A percentile compares a stretch with the other conserved stretches of the same genome.
Conservation (phyloP, 2,329 filamentous ascomycete genomes). For the Tolypocladium amazonense region DNA sequence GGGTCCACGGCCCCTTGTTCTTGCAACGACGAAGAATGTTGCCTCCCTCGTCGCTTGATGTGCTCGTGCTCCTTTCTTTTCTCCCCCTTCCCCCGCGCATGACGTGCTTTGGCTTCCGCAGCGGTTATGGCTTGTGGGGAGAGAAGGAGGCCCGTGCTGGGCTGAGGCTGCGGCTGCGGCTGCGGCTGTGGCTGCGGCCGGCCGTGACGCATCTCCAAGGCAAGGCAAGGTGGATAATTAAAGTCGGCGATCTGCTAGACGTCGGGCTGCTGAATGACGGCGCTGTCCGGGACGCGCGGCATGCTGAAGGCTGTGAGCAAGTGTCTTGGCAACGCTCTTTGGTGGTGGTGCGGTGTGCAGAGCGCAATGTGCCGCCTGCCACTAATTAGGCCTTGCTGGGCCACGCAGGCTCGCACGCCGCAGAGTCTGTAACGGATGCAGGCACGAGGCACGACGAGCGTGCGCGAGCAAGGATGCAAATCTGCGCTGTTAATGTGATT, state of each 20-base stretch:
- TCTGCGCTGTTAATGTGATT: background rate
- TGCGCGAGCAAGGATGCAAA: background rate
- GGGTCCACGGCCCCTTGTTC: background rate
- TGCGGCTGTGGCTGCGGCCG: background rate
- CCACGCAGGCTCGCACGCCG: no score
- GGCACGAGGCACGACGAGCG: background rate
- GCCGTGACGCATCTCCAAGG: background rate
- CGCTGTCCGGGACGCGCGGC: background rate
- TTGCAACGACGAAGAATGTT: background rate
- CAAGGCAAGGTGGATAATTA: background rate
- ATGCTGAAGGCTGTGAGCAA: background rate
- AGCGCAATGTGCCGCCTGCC: background rate
- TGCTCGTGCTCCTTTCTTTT: background rate
- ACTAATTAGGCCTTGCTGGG: no score
- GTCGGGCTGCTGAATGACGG: background rate
- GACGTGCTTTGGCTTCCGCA: background rate
- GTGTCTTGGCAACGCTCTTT: background rate
- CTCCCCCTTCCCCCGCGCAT: background rate
- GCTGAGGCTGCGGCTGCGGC: background rate
- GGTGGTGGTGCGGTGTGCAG: background rate
- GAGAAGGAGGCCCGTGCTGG: background rate
- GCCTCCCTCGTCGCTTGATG: background rate
- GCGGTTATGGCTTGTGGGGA: background rate
- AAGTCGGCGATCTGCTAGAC: background rate
- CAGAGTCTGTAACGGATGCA: slow-evolving; percentile 1